Evolutionary conservation across 2,329 filamentous ascomycete species (phyloP).

Genomic region (Alternaria triticina): DNA sequence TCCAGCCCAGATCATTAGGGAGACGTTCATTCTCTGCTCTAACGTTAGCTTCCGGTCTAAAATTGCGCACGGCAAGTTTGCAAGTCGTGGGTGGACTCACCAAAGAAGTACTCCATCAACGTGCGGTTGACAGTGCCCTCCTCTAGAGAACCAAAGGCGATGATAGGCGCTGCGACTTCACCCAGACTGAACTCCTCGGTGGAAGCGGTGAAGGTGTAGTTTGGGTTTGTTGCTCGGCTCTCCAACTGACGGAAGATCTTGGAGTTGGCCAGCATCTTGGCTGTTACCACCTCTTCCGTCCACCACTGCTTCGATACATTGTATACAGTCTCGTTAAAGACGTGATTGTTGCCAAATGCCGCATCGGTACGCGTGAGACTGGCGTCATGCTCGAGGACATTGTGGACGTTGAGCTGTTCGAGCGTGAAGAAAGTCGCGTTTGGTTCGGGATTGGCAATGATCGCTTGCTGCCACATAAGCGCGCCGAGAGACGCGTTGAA

Average conservation of each 20-base stretch:
- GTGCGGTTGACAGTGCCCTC: constrained; percentile 49
- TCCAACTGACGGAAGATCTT: constrained; percentile 54
- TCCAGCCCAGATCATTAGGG: constrained; percentile 53
- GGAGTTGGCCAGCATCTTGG: constrained; percentile 49
- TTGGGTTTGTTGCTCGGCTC: constrained; percentile 57
- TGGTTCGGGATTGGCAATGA: constrained; percentile 38
- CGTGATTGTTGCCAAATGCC: constrained; percentile 58
- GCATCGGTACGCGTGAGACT: constrained; percentile 58
- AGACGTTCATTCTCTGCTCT: constrained; percentile 52
- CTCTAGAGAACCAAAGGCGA: constrained; percentile 56
- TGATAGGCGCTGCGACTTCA: constrained; percentile 59
- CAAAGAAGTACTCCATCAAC: constrained; percentile 56
- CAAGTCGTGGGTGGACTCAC: constrained; percentile 38
- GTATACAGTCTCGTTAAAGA: constrained; percentile 62
- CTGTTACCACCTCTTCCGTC: constrained; percentile 49
- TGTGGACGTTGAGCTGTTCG: constrained; percentile 55
- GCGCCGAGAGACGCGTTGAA: constrained; percentile 50
- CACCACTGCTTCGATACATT: constrained; percentile 56
- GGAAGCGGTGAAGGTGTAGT: constrained; percentile 54
- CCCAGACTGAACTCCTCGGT: constrained; percentile 58
- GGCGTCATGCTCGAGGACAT: constrained; percentile 59
- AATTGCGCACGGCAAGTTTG: not conserved
- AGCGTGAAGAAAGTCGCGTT: constrained; percentile 40
- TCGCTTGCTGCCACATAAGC: constrained; percentile 54
- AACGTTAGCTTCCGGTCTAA: constrained; percentile 21